These are phyloP conservation scores for Russula virescens DNA, from an alignment of 768 basidiomycete species.

Conservation along the genomic window DNA sequence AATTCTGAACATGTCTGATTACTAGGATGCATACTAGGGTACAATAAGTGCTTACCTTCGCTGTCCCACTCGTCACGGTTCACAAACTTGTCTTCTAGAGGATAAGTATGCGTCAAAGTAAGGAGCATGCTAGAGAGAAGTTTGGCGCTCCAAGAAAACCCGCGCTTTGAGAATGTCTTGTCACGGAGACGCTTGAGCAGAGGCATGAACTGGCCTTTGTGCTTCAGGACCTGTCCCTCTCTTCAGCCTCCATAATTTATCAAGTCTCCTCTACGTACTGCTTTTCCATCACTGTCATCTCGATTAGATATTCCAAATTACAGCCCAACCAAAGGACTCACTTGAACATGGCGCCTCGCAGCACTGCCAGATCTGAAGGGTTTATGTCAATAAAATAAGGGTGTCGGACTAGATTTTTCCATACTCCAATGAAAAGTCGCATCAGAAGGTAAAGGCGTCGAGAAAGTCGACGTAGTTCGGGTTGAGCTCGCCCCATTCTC, in stretches of 20 bases:
- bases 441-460: constrained; percentile 67
- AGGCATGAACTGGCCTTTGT: constrained; percentile 55
- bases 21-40: neutral
- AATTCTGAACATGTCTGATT: constrained; percentile 46
- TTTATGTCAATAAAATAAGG: constrained; percentile 3
- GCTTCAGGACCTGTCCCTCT: constrained; percentile 50
- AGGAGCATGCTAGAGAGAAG: constrained; percentile 64
- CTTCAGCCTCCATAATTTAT: neutral
- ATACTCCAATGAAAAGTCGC: constrained; percentile 85
- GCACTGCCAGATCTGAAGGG: constrained; percentile 58
- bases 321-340: constrained; percentile 35
- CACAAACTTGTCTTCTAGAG: constrained; percentile 73
- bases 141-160: constrained; percentile 77
- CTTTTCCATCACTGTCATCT: constrained; percentile 43
- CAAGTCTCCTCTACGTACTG: constrained; percentile 37
- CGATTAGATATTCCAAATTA: neutral
- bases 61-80: constrained; percentile 73
- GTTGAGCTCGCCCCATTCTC: constrained; percentile 79
- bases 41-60: constrained; percentile 42
- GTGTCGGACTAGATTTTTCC: constrained; percentile 25
- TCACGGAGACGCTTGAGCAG: constrained; percentile 60
- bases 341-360: constrained; percentile 79
- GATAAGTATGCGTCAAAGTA: constrained; percentile 76
- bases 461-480: constrained; percentile 59
- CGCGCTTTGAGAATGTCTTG: constrained; percentile 72